Evolutionary conservation across 768 basidiomycete genomes (phyloP).

Genomic region (Mycena metata): DNA sequence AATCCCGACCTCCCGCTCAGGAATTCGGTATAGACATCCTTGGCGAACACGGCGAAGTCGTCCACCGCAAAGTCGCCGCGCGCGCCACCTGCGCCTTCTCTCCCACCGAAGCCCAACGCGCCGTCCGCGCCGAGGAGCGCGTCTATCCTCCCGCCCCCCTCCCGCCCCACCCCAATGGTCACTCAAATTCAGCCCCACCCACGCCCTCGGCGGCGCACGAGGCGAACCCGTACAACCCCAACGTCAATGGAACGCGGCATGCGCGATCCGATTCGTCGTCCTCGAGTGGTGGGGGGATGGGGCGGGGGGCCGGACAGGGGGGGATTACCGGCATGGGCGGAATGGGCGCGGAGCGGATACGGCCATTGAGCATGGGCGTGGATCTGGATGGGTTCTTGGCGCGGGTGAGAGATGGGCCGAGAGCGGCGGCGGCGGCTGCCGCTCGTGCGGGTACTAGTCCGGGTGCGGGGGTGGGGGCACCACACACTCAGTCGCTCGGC

Average conservation of each 20-base stretch:
- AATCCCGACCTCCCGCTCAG: conserved; percentile 44
- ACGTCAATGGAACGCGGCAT: not conserved
- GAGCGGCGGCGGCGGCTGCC: not conserved
- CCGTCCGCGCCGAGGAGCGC: conserved; percentile 53
- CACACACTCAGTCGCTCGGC: no score
- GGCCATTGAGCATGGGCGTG: conserved; percentile 17
- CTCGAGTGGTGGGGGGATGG: no score
- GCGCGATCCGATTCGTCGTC: no score
- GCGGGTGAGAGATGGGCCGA: conserved; percentile 26
- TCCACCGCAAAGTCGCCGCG: conserved; percentile 79
- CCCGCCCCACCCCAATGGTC: not conserved
- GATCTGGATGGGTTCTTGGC: conserved; percentile 30
- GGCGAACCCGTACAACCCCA: not conserved
- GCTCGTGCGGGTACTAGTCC: not conserved
- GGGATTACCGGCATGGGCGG: conserved; percentile 38
- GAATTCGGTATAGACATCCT: conserved; percentile 84
- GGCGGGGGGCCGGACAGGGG: no score
- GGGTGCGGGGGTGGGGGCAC: not conserved
- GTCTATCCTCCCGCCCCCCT: conserved; percentile 33
- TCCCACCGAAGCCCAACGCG: conserved; percentile 64
- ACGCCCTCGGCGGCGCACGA: not conserved
- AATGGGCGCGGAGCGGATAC: conserved; percentile 37
- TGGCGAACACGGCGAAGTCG: conserved; percentile 75
- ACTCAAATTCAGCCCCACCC: no score
- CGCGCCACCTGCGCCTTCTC: conserved; percentile 70